Percentiles rank a stretch among this genome's conserved stretches.
Evolutionary conservation across 495 filamentous ascomycete species (phyloP).

Genomic region (Entonaema liquescens): DNA sequence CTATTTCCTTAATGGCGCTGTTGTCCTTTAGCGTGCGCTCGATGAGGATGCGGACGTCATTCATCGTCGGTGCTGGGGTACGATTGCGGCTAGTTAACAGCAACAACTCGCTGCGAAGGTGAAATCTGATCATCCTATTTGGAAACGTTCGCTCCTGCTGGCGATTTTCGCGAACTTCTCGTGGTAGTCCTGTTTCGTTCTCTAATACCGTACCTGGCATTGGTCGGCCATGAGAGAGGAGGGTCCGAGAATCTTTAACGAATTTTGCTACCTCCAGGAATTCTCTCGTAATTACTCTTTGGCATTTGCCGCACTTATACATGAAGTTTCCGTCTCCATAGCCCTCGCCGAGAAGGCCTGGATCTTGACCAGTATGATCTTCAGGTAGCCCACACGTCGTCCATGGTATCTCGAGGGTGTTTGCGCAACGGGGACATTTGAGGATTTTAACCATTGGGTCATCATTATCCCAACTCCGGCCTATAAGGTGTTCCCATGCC

Average conservation of each 20-base stretch:
- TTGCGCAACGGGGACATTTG: slow-evolving; percentile 65
- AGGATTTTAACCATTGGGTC: slow-evolving; percentile 60
- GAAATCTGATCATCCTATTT: slow-evolving; percentile 63
- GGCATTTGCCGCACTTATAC: slow-evolving; percentile 57
- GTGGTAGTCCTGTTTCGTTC: slow-evolving; percentile 48
- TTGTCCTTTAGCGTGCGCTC: slow-evolving; percentile 50
- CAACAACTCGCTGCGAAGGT: slow-evolving; percentile 50
- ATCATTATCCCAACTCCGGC: slow-evolving; percentile 67
- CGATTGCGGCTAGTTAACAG: slow-evolving; percentile 39
- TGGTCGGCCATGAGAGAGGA: slow-evolving; percentile 55
- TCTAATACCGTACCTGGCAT: slow-evolving; percentile 73
- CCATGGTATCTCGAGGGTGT: slow-evolving; percentile 62
- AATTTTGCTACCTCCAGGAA: slow-evolving; percentile 67
- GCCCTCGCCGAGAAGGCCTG: slow-evolving; percentile 58
- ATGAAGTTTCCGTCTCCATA: slow-evolving; percentile 70
- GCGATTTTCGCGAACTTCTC: slow-evolving; percentile 9
- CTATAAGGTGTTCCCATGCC: slow-evolving; percentile 64
- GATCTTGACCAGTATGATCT: slow-evolving; percentile 16
- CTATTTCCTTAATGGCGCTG: slow-evolving; percentile 42
- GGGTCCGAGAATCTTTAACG: slow-evolving; percentile 56
- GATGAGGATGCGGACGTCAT: slow-evolving; percentile 52
- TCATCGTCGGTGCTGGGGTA: slow-evolving; percentile 51
- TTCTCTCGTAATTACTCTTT: slow-evolving; percentile 59
- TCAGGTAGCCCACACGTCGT: slow-evolving; percentile 61
- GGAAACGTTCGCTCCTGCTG: slow-evolving; percentile 62